Evolutionary conservation across 352 stramenopile species (phyloP), one percentile per base, ranked within the genome.

Genomic region (Pythium brassicae): DNA sequence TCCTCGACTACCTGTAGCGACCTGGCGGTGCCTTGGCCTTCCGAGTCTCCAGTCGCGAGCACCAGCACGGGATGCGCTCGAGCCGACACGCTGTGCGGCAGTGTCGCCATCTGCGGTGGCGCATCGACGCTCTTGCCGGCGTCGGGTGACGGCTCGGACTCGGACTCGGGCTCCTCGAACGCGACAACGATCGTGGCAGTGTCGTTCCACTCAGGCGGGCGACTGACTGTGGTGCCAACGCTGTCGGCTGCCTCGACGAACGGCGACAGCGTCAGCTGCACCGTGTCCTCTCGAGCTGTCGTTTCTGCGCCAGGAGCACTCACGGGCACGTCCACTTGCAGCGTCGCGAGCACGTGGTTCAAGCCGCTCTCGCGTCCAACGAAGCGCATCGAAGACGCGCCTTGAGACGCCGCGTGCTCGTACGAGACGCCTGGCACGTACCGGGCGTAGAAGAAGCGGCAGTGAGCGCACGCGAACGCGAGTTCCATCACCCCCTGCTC

Each of bases 351-450:
- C 17, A 74, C 61, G 1, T 53, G 48, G 22, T 59, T 65, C 20
- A 78, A 40, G 2, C 57, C 58, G 11, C 40, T 12, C 4, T 23
- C 22, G 23, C 37, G 40, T 0, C 69, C 69, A 1, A 71, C 37
- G 26, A 80, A 75, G 35, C 57, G 57, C 37, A 59, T 58, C 35
- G 23, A 29, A 9, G 53, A 63, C 11, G 60, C 60, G 35, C 53
- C 65, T 11, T 65, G 64, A 3, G 57, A 34, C 29, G 42, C 44
- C 42, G 71, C 71, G 34, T 68, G 63, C 51, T 78, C 68, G 34
- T 83, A 83, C 22, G 73, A 80, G 8, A 78, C 63, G 3, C 66
- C 59, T 19, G 71, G 68, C n/a, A 80, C 48, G 35, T 63, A 68
- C 19, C n/a, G 25, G 10, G 53, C 25, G 37, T 74, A 74, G 22